Evolutionary conservation across 176 grass and related monocot species (phyloP), one percentile per base, ranked within the genome.

Genomic region (Urochloa ruziziensis): DNA sequence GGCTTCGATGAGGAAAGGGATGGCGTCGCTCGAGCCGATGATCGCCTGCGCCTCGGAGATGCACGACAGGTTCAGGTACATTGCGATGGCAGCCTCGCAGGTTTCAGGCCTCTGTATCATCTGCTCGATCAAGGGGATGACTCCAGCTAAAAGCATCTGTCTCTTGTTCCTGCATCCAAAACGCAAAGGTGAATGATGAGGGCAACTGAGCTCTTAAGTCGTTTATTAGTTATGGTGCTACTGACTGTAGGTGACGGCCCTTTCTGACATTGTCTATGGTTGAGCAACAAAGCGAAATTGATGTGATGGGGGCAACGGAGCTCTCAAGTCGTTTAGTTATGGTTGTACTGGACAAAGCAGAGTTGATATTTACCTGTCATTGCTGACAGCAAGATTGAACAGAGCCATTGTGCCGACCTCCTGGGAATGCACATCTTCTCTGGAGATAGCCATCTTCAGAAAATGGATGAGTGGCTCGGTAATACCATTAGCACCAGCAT

Each of bases 381-480:
- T 97, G 85, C 90, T 91, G 74, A 97, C 90, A 61, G 90, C 95
- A 75, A 97, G 90, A 63, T 97, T 97, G 86, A 89, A 97, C 23
- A 97, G 86, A 54, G 95, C 95, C 84, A 97, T 88, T 43, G 92
- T 78, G 53, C 86, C 88, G 40, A 89, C 71, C 64, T 86, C 90
- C 80, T 97, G 90, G 39, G 82, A 83, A 25, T 83, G 80, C 48
- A 83, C 84, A 23, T 97, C 88, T 28, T 79, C 85, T 80, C 84
- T 83, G 65, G 28, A 21, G 51, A 91, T 54, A 18, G 92, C 88
- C 52, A 27, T 88, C 60, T 67, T 81, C 48, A 97, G 59, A 83
- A 89, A 97, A 11, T 35, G 69, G 69, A 92, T 71, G 19, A 97
- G 90, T 56, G 81, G 71, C 57, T 93, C 88, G 0, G 86, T 71